Evolutionary conservation across 805 yeast species (phyloP), one percentile per base, ranked within the genome.

Genomic region (Candida glaebosa): DNA sequence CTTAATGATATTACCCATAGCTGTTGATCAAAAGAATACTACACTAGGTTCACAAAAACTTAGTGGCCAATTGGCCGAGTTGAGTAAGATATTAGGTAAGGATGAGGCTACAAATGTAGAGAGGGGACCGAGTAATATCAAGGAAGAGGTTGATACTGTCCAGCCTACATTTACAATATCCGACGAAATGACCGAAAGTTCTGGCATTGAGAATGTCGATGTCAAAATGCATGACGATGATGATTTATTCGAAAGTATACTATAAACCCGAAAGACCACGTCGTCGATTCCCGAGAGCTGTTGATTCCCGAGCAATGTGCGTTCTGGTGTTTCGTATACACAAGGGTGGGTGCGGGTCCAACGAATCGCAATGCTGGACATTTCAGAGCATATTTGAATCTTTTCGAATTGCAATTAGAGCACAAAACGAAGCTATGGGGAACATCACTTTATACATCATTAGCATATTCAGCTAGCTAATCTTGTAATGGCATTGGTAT

Each of bases 11-110:
- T 65, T 85, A 19, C 93, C 95, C 1, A 73, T 84, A 2, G 71
- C 75, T 32, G 76, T 85, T 18, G 84, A 82, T 39, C 81, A 81
- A 48, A 82, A 83, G 63, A 87, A 88, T 26, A 78, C 86, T 4
- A 73, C 76, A 64, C 73, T 83, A 20, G 88, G 89, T 2, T 65
- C 67, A 31, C 73, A 67, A 47, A 82, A 84, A 56, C 64, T 84
- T 38, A 61, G 67, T 7, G 72, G 70, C 34, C 80, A 79, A 50
- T 45, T 80, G 39, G 43, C 37, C 25, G 50, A 50, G 14, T 46
- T 54, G 45, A 41, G 46, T 16, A 41, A 33, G 4, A 34, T 50
- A 8, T 43, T 52, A 16, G 48, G 44, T 2, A 43, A 45, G 25
- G 47, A 28, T 6, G 31, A 28, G 9, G 14, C 5, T 12, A n/a